Evolutionary conservation across 2,329 filamentous ascomycete genomes (phyloP).

Genomic region (Conoideocrella luteorostrata): DNA sequence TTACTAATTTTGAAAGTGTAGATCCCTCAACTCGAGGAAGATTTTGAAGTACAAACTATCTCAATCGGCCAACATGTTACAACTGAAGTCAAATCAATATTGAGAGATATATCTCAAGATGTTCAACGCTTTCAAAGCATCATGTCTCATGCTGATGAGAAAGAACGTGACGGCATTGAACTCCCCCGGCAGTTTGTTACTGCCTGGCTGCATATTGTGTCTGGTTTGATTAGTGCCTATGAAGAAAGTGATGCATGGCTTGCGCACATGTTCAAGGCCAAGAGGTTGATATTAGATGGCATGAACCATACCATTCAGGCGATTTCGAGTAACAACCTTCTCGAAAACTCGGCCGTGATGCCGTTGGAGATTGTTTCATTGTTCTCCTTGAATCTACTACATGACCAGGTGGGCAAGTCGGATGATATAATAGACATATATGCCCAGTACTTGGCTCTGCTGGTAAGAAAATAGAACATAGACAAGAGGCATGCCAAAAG

Average conservation of each 20-base stretch:
- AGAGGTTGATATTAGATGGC: constrained; percentile 25
- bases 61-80: constrained; percentile 3
- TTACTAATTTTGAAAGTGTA: background rate
- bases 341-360: constrained; percentile 30
- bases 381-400: constrained; percentile 30
- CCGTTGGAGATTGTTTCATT: constrained; percentile 38
- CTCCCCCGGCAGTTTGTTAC: constrained; percentile 30
- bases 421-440: constrained; percentile 36
- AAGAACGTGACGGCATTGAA: constrained; percentile 22
- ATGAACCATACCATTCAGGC: constrained; percentile 30
- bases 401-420: constrained; percentile 30
- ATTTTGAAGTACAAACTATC: background rate
- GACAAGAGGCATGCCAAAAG: background rate
- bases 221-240: constrained; percentile 26
- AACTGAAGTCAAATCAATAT: constrained; percentile 8
- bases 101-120: constrained; percentile 18
- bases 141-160: constrained; percentile 19
- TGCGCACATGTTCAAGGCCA: constrained; percentile 23
- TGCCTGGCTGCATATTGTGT: constrained; percentile 37
- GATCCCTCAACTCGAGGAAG: constrained; percentile 11
- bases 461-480: constrained; percentile 24
- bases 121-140: constrained; percentile 23
- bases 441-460: constrained; percentile 32
- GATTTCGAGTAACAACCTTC: constrained; percentile 24
- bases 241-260: constrained; percentile 18